phyloP scores from a whole-genome alignment of 805 yeast species.

The Candida coquimbonensis region DNA sequence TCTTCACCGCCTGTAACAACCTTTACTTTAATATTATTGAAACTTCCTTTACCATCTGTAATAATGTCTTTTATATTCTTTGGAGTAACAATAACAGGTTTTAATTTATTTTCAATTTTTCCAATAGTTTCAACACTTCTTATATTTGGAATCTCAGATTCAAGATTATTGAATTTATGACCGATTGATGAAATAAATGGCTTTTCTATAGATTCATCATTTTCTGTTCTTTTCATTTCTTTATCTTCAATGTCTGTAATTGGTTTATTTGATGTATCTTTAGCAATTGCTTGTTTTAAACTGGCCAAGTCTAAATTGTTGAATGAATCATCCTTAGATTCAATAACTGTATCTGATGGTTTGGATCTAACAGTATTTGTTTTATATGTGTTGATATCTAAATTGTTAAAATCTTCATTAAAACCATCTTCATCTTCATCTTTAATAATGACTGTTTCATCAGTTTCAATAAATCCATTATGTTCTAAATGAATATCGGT shows the following conservation, averaged over 20 bases:
- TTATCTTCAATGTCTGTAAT: not conserved
- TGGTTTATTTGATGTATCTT: conserved; percentile 2
- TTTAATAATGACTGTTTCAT: not conserved
- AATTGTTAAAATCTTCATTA: not conserved
- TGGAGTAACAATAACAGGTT: not conserved
- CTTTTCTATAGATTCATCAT: not conserved
- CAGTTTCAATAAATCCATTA: not conserved
- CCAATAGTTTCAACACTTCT: too few species aligned
- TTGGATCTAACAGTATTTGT: not conserved
- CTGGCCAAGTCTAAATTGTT: conserved; percentile 1
- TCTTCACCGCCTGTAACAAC: not conserved
- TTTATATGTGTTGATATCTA: not conserved
- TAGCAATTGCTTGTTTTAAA: conserved; percentile 8
- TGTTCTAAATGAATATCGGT: too few species aligned
- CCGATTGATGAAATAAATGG: too few species aligned
- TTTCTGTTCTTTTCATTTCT: not conserved
- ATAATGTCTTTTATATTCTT: too few species aligned
- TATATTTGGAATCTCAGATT: too few species aligned
- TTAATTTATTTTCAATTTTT: not conserved
- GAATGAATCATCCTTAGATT: not conserved
- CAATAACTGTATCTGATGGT: not conserved
- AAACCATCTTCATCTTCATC: not conserved
- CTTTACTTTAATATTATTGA: not conserved
- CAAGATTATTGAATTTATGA: too few species aligned
- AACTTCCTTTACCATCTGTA: too few species aligned